Conservation (phyloP, 2,329 filamentous ascomycete species). For the Aspergillus spinulosporus region DNA sequence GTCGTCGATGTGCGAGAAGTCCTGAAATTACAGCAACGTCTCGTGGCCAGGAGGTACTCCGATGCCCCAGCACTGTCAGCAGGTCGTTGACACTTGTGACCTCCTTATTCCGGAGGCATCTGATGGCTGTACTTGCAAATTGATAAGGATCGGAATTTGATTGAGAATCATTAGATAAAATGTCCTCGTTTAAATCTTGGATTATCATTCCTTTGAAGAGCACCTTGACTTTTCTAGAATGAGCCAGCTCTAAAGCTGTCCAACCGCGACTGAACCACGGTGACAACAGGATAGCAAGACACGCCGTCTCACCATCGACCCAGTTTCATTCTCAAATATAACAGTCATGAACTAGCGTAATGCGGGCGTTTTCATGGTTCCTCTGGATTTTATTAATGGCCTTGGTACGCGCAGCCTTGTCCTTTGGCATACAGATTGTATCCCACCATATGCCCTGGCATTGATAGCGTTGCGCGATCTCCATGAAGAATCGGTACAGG, state of each 20-base stretch:
- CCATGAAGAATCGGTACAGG: background rate
- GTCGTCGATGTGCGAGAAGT: no score
- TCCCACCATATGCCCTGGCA: background rate
- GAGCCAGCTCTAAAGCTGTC: background rate
- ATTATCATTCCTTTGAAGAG: background rate
- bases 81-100: no score
- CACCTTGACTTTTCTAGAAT: background rate
- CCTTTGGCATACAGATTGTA: background rate
- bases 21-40: no score
- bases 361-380: background rate
- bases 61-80: no score
- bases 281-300: background rate
- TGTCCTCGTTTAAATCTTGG: no score
- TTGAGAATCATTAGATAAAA: no score
- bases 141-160: no score
- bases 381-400: background rate
- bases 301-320: background rate
- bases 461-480: background rate
- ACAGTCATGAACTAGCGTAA: background rate
- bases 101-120: no score
- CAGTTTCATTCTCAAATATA: background rate
- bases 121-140: no score
- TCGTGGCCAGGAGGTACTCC: no score
- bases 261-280: background rate
- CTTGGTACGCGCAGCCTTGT: background rate